Percentiles rank a stretch among this genome's conserved stretches.
These are phyloP conservation scores for Candida sanyaensis DNA, from an alignment of 1,139 yeast species.

Conservation along the genomic window DNA sequence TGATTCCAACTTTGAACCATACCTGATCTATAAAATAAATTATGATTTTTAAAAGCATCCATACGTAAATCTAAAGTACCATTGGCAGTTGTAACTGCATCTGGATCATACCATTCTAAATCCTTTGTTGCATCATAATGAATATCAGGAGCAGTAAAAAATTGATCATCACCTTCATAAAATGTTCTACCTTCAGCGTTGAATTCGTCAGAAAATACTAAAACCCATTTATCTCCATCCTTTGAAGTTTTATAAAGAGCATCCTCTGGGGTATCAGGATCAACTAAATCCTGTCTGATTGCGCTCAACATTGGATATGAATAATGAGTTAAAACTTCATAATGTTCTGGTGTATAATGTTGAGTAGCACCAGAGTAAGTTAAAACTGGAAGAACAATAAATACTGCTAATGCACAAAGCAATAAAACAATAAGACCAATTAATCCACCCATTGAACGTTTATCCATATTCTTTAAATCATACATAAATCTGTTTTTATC, in stretches of 20 bases:
- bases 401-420: conserved; percentile 62
- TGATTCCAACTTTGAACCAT: conserved; percentile 88
- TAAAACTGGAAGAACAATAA: conserved; percentile 71
- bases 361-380: conserved; percentile 54
- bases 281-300: conserved; percentile 63
- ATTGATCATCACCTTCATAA: conserved; percentile 82
- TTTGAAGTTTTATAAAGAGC: too few species aligned
- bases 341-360: conserved; percentile 26
- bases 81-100: conserved; percentile 66
- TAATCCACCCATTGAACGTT: conserved; percentile 57
- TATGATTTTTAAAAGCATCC: conserved; percentile 75
- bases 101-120: conserved; percentile 89
- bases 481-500: conserved; percentile 62
- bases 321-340: conserved; percentile 55
- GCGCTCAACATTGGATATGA: conserved; percentile 62
- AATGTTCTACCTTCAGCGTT: conserved; percentile 82
- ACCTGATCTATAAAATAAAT: conserved; percentile 75
- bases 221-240: conserved; percentile 64
- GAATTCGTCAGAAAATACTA: conserved; percentile 84
- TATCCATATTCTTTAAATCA: conserved; percentile 64
- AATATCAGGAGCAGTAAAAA: conserved; percentile 74
- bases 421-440: conserved; percentile 52
- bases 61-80: conserved; percentile 67
- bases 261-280: conserved; percentile 72
- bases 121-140: conserved; percentile 81